Percentiles rank a stretch among this genome's conserved stretches.
Conservation (phyloP, 345 rosid species). For the Eucalyptus tenuipes region DNA sequence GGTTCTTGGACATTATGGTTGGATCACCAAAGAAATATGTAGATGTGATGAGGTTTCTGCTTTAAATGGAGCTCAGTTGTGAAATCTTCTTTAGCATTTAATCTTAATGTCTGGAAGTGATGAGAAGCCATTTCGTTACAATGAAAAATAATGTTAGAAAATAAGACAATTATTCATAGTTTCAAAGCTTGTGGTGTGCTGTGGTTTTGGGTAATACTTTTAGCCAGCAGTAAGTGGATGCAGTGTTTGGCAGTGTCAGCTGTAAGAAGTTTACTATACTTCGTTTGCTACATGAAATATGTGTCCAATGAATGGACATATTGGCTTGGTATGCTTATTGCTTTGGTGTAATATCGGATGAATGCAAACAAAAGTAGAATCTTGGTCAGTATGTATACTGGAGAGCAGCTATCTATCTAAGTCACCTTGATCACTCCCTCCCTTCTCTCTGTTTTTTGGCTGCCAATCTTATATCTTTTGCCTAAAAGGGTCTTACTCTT, state of each 20-base stretch:
- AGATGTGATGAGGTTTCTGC: background rate
- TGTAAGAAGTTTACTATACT: background rate
- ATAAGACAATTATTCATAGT: background rate
- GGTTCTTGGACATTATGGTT: background rate
- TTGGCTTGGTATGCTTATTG: background rate
- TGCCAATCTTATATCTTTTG: background rate
- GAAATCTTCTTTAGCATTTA: background rate
- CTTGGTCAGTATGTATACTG: background rate
- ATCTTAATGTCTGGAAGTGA: background rate
- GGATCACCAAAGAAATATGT: background rate
- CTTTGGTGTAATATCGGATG: background rate
- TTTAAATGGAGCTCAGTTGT: background rate
- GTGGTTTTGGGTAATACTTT: background rate
- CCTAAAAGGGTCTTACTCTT: background rate
- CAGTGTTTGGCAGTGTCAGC: background rate
- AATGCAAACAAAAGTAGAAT: background rate
- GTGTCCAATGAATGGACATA: background rate
- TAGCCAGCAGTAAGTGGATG: background rate
- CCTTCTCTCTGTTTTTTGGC: background rate
- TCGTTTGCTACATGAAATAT: background rate
- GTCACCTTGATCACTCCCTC: background rate
- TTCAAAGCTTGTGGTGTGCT: background rate
- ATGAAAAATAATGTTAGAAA: background rate
- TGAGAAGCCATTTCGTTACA: background rate
- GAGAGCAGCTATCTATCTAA: background rate